These are phyloP conservation scores for Fusarium camptoceras DNA, from an alignment of 2,329 filamentous ascomycete genomes.

Conservation along the genomic window DNA sequence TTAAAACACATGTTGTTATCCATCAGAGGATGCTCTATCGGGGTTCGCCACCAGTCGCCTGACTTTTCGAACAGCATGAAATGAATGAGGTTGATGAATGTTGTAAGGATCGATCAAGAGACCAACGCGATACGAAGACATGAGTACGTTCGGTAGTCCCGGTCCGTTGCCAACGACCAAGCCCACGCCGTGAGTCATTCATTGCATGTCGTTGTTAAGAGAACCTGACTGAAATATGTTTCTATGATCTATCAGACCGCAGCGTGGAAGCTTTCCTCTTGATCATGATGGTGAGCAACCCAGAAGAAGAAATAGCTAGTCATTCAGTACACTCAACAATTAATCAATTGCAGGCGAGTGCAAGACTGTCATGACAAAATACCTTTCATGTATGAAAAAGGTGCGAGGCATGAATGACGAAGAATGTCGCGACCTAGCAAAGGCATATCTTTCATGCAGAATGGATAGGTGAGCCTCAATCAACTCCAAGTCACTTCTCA, in stretches of 20 bases:
- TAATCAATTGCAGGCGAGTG: constrained; percentile 77
- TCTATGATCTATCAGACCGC: constrained; percentile 68
- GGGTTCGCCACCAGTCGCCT: constrained; percentile 37
- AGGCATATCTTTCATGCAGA: constrained; percentile 87
- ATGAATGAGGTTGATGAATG: constrained; percentile 14
- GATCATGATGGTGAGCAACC: constrained; percentile 78
- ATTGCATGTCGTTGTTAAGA: not conserved
- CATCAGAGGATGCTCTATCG: constrained; percentile 33
- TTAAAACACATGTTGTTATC: constrained; percentile 28
- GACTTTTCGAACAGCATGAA: constrained; percentile 35
- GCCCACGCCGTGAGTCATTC: constrained; percentile 73
- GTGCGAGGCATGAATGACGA: constrained; percentile 86
- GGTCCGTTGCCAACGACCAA: constrained; percentile 74
- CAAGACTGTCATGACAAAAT: constrained; percentile 86
- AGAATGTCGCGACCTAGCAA: constrained; percentile 86
- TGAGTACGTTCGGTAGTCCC: constrained; percentile 77
- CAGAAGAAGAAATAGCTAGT: not conserved
- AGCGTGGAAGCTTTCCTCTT: constrained; percentile 91
- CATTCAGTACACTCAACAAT: not conserved
- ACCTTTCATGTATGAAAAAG: constrained; percentile 88
- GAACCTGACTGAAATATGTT: constrained; percentile 25
- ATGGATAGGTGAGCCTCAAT: constrained; percentile 83
- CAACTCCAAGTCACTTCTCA: not conserved
- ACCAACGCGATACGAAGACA: constrained; percentile 45
- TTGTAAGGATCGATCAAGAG: constrained; percentile 19